phyloP scores from a whole-genome alignment of 2,329 filamentous ascomycete species.

The Pseudogymnoascus sp. region DNA sequence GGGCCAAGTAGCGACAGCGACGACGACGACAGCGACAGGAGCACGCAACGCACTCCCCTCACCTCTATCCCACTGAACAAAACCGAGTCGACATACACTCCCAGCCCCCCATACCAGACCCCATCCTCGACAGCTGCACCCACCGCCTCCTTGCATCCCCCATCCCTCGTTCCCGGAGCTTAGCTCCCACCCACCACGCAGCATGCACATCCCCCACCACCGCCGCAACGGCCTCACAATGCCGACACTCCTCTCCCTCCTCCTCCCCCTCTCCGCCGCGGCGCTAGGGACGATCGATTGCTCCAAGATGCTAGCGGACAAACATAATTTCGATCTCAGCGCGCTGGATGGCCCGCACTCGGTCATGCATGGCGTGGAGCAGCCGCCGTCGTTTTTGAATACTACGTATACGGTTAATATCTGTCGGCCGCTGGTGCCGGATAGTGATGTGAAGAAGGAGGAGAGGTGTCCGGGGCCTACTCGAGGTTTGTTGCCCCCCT shows the following conservation, averaged over 20 bases:
- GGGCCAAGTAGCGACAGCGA: not conserved
- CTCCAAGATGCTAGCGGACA: constrained; percentile 49
- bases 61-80: not conserved
- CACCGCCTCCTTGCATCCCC: not conserved
- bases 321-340: constrained; percentile 54
- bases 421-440: constrained; percentile 57
- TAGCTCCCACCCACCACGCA: not conserved
- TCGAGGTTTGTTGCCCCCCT: constrained; percentile 42
- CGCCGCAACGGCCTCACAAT: not conserved
- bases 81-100: not conserved
- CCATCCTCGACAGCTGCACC: not conserved
- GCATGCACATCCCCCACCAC: not conserved
- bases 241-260: constrained; percentile 11
- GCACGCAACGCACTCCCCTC: not conserved
- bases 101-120: not conserved
- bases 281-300: constrained; percentile 48
- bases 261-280: constrained; percentile 21
- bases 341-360: constrained; percentile 58
- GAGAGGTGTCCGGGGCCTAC: constrained; percentile 61
- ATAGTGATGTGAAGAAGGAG: constrained; percentile 43
- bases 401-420: constrained; percentile 77
- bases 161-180: not conserved
- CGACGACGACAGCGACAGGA: not conserved
- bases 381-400: constrained; percentile 48
- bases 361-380: constrained; percentile 48